phyloP scores from a whole-genome alignment of 202 grass and related monocot species.

The Hordeum pubiflorum region DNA sequence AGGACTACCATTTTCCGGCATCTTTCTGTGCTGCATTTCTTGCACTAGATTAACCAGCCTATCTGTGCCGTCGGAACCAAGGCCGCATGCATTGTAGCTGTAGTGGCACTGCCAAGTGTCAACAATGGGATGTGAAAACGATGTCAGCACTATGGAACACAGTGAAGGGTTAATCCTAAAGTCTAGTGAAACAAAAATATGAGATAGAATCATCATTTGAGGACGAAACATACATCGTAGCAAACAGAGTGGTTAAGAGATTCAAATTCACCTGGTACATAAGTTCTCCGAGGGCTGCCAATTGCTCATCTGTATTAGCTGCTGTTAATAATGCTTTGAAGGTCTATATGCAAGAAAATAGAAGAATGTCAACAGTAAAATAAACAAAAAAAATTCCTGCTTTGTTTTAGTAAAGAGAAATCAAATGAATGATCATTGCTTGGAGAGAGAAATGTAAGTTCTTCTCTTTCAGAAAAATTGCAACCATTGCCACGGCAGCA shows the following conservation, averaged over 20 bases:
- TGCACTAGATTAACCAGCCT: constrained; percentile 61
- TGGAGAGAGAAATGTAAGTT: neutral
- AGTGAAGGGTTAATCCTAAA: neutral
- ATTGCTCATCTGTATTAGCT: constrained; percentile 58
- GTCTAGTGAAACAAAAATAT: neutral
- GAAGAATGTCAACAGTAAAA: constrained; percentile 4
- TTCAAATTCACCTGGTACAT: constrained; percentile 81
- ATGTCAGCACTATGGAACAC: neutral
- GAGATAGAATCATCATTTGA: neutral
- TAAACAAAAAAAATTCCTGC: too few species aligned
- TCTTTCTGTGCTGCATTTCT: constrained; percentile 53
- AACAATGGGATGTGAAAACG: neutral
- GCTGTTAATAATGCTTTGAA: constrained; percentile 77
- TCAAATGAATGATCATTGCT: neutral
- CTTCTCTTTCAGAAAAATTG: neutral
- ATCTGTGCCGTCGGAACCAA: constrained; percentile 82
- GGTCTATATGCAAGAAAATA: constrained; percentile 36
- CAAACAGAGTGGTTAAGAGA: neutral
- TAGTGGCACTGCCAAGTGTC: constrained; percentile 62
- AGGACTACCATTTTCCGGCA: neutral
- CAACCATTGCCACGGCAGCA: neutral
- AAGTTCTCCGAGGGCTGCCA: constrained; percentile 76
- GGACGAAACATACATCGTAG: neutral
- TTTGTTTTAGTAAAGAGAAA: constrained; percentile 1
- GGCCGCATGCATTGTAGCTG: constrained; percentile 79